Conservation (phyloP, 495 filamentous ascomycete genomes). For the Aspergillus olivimuriae region DNA sequence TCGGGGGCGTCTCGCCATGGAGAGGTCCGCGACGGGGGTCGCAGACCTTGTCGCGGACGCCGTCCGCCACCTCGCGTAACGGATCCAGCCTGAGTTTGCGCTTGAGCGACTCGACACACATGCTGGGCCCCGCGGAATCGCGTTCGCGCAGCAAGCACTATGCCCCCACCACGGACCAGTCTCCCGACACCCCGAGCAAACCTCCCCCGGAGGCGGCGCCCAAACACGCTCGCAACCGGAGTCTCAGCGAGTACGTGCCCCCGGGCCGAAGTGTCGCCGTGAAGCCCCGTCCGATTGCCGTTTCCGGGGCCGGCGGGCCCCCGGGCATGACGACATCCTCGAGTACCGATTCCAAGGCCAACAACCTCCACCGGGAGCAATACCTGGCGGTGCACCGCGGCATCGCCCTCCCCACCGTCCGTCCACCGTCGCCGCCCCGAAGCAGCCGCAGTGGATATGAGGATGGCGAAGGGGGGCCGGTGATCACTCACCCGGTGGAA, state of each 20-base stretch:
- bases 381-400: constrained; percentile 75
- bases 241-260: constrained; percentile 81
- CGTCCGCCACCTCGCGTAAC: constrained; percentile 31
- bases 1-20: constrained; percentile 70
- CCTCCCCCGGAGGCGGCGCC: constrained; percentile 24
- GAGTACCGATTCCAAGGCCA: constrained; percentile 37
- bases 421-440: constrained; percentile 69
- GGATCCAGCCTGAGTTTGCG: constrained; percentile 32
- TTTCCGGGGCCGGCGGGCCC: constrained; percentile 49
- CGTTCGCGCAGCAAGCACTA: constrained; percentile 30
- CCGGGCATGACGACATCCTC: constrained; percentile 36
- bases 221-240: constrained; percentile 61
- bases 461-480: constrained; percentile 24
- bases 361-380: constrained; percentile 67
- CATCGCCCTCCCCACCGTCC: constrained; percentile 47
- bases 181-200: constrained; percentile 29
- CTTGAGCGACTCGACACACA: constrained; percentile 35
- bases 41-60: constrained; percentile 38
- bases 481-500: constrained; percentile 19
- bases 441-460: constrained; percentile 46
- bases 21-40: constrained; percentile 35
- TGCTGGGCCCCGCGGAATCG: constrained; percentile 24
- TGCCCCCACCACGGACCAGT: constrained; percentile 30
- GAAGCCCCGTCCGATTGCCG: constrained; percentile 62
- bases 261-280: constrained; percentile 55